phyloP scores from a whole-genome alignment of 2,329 filamentous ascomycete species.

The Botryotinia narcissicola region DNA sequence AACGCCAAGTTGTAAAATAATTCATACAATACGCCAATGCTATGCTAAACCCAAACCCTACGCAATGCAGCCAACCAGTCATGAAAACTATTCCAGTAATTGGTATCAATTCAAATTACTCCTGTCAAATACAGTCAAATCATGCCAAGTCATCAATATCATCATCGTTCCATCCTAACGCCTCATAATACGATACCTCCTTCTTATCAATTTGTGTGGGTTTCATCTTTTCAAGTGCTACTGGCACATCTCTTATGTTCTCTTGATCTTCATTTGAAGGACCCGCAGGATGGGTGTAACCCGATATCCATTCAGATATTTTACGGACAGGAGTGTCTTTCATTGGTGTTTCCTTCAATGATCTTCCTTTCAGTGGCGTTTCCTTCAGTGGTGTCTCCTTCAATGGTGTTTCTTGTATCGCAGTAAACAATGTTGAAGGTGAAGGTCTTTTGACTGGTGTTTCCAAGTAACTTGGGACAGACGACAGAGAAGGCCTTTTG shows the following conservation, averaged over 20 bases:
- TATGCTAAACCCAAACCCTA: slow-evolving; percentile 5
- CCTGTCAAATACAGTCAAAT: slow-evolving; percentile 28
- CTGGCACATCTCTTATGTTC: slow-evolving; percentile 22
- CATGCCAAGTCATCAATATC: slow-evolving; percentile 37
- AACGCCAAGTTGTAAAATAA: neutral
- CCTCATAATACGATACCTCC: slow-evolving; percentile 39
- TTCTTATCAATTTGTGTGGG: slow-evolving; percentile 15
- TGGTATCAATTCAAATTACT: slow-evolving; percentile 19
- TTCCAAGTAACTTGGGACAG: slow-evolving; percentile 29
- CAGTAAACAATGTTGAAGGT: neutral
- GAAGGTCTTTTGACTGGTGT: slow-evolving; percentile 32
- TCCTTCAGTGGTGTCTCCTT: slow-evolving; percentile 33
- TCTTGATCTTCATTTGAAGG: slow-evolving; percentile 28
- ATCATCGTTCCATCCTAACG: slow-evolving; percentile 41
- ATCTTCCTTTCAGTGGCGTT: too few relatives aligned
- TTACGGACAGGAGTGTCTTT: slow-evolving; percentile 27
- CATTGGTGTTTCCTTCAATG: slow-evolving; percentile 30
- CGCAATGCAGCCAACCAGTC: slow-evolving; percentile 17
- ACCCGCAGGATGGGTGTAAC: slow-evolving; percentile 27
- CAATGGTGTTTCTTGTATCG: slow-evolving; percentile 27
- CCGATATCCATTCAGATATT: slow-evolving; percentile 19
- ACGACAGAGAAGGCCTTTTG: slow-evolving; percentile 18
- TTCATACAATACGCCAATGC: slow-evolving; percentile 13
- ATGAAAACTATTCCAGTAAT: neutral
- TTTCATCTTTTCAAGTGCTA: neutral